phyloP scores from a whole-genome alignment of 176 grass and related monocot genomes.

The Bonia amplexicaulis region DNA sequence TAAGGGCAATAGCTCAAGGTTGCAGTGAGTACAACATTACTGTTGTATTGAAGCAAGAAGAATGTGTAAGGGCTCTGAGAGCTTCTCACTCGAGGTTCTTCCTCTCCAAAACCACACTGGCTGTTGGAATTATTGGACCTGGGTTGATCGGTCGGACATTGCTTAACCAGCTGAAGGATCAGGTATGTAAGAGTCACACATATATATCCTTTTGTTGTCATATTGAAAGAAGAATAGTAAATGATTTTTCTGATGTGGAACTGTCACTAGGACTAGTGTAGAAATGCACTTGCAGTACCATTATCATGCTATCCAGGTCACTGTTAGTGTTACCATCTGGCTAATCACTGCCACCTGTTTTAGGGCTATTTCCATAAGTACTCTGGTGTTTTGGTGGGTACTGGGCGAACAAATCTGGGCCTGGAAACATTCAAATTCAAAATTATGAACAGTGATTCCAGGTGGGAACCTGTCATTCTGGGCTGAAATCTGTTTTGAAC shows the following conservation, averaged over 20 bases:
- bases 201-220: not conserved
- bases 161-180: constrained; percentile 82
- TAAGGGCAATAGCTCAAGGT: constrained; percentile 84
- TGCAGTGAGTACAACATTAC: constrained; percentile 96
- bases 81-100: constrained; percentile 91
- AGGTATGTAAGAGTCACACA: constrained; percentile 33
- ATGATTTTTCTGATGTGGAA: not conserved
- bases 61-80: constrained; percentile 70
- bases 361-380: not conserved
- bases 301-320: not conserved
- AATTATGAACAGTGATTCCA: not conserved
- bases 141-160: constrained; percentile 77
- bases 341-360: not conserved
- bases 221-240: not conserved
- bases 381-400: not conserved
- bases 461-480: not conserved
- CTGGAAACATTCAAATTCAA: not conserved
- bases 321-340: not conserved
- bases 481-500: not conserved
- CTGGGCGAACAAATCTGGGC: not conserved
- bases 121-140: constrained; percentile 77
- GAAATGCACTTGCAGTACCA: not conserved
- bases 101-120: constrained; percentile 73
- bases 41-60: constrained; percentile 86
- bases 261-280: not conserved